Base-by-base conservation (phyloP, 306 rosid species). In the Cucumis melo region DNA sequence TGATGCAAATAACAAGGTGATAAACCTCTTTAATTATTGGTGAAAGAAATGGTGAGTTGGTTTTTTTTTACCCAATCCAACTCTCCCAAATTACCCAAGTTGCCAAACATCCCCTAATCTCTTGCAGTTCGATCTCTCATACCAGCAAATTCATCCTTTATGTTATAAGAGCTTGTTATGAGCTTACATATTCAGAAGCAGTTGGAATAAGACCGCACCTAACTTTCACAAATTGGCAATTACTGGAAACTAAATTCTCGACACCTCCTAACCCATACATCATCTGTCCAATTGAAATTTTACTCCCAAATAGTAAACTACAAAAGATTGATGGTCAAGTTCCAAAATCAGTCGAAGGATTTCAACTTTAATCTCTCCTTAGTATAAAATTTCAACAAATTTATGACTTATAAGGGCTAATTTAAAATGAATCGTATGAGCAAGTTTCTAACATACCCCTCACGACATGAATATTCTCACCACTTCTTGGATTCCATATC, bases 401-500 rank as follows among this genome's bases (percentile, higher is more conserved):
- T 70, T 7, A 64, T 17, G 53, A 44, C 57, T 46, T 63, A 53
- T 67, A 39, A 20, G 71, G 24, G 54, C 65, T 8, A 60, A 77
- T 61, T 38, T 54, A 17, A 50, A 34, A 78, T 44, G 44, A 34
- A 67, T 42, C 36, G 1, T 73, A 53, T 27, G 60, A 19, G 29
- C 29, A 59, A 77, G 76, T 60, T 73, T 61, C 65, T 57, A 36
- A 53, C 83, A n/a, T 89, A 94, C 99, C 99, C 74, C 77, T 78
- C 64, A 92, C 88, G 32, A 88, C 96, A 88, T 90, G 91, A 85
- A 87, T 89, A 83, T 77, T 90, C 78, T 94, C 91, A 17, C 86
- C 96, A 76, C 78, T 87, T 84, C 78, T 87, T 60, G 98, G 96
- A 81, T 94, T 92, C 98, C 98, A 92, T 84, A 89, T 78, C 83